Evolutionary conservation across 495 filamentous ascomycete species (phyloP).

Genomic region (Durotheca rogersii): DNA sequence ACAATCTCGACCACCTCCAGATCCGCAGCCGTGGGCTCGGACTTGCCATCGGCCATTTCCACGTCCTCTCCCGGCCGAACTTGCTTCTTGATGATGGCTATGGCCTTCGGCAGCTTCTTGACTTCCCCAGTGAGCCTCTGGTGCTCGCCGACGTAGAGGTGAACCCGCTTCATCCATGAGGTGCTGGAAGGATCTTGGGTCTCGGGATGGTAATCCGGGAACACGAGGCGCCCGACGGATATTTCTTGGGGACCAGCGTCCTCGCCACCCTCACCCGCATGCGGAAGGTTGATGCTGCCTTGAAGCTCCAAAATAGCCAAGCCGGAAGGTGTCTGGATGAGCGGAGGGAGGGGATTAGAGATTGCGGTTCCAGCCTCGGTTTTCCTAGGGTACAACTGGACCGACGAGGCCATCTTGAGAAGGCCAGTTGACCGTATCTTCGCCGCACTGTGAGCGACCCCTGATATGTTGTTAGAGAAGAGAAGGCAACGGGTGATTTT

Average conservation of each 20-base stretch:
- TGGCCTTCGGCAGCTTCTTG: slow-evolving; percentile 73
- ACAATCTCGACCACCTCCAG: slow-evolving; percentile 79
- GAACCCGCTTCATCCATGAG: slow-evolving; percentile 84
- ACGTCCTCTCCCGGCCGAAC: slow-evolving; percentile 25
- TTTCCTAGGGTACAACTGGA: slow-evolving; percentile 26
- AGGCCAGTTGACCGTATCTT: no score
- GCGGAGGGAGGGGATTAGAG: slow-evolving; percentile 66
- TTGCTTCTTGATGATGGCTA: slow-evolving; percentile 72
- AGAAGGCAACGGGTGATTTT: background rate
- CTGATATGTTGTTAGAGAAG: background rate
- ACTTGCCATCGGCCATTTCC: slow-evolving; percentile 23
- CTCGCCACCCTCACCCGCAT: slow-evolving; percentile 25
- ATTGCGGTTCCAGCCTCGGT: background rate
- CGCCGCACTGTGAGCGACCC: no score
- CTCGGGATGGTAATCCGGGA: slow-evolving; percentile 67
- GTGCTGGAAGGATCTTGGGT: slow-evolving; percentile 47
- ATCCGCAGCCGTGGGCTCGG: slow-evolving; percentile 34
- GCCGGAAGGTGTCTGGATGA: slow-evolving; percentile 81
- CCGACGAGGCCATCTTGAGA: slow-evolving; percentile 29
- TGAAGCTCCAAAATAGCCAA: slow-evolving; percentile 88
- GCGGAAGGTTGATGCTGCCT: slow-evolving; percentile 74
- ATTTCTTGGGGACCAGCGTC: slow-evolving; percentile 44
- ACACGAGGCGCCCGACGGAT: slow-evolving; percentile 71
- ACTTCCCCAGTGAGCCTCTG: slow-evolving; percentile 89
- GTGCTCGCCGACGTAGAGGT: slow-evolving; percentile 84